Evolutionary conservation across 331 rosid genomes (phyloP).

Genomic region (Telfairia occidentalis): DNA sequence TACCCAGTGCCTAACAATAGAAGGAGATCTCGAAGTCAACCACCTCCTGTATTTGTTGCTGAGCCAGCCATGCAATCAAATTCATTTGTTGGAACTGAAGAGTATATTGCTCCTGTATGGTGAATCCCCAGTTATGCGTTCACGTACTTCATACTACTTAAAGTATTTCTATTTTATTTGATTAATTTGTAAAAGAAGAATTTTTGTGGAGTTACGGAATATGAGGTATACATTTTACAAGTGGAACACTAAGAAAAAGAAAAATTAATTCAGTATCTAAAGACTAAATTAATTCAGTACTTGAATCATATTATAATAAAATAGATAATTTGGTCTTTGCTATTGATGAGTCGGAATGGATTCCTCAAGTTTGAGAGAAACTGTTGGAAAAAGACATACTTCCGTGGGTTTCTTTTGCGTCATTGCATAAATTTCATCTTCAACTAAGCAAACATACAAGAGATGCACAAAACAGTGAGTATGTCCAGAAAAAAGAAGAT

Average conservation of each 20-base stretch:
- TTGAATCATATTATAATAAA: too few relatives aligned
- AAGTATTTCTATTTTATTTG: background rate
- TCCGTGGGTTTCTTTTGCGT: background rate
- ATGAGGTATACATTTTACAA: background rate
- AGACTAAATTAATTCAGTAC: background rate
- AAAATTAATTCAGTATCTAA: background rate
- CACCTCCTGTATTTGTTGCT: slow-evolving; percentile 73
- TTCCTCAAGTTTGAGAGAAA: background rate
- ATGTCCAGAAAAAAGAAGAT: background rate
- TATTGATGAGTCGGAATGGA: background rate
- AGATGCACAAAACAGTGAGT: background rate
- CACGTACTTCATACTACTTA: background rate
- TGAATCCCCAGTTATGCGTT: slow-evolving; percentile 22
- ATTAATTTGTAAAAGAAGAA: background rate
- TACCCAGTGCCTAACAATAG: slow-evolving; percentile 31
- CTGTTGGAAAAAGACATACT: background rate
- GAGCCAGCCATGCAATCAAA: slow-evolving; percentile 76
- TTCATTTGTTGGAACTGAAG: slow-evolving; percentile 99
- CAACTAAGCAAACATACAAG: background rate
- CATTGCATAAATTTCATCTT: background rate
- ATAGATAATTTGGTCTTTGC: background rate
- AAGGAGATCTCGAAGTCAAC: slow-evolving; percentile 59
- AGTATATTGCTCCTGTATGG: slow-evolving; percentile 96
- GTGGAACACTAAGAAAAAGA: background rate
- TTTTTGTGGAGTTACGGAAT: background rate